phyloP scores from a whole-genome alignment of 352 stramenopile species.

The Globisporangium rhizosaccharum region DNA sequence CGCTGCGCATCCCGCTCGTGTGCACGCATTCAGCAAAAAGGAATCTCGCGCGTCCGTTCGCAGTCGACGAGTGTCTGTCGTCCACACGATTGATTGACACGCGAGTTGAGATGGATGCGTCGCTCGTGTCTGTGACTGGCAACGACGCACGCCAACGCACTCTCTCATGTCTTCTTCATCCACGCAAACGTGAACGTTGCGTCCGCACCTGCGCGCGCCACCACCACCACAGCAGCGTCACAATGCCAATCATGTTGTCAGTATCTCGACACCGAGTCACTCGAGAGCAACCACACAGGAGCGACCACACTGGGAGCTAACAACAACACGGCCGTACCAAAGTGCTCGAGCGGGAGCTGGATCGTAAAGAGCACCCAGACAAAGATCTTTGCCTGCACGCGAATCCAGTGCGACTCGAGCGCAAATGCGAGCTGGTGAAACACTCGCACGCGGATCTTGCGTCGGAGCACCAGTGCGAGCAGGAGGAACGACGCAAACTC shows the following conservation, averaged over 20 bases:
- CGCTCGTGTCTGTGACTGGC: too few species aligned
- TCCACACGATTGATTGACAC: too few species aligned
- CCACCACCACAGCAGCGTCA: not conserved
- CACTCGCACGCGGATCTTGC: slow-evolving; percentile 19
- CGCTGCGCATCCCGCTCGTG: not conserved
- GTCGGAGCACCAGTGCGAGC: slow-evolving; percentile 19
- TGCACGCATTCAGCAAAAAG: not conserved
- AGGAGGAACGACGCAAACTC: slow-evolving; percentile 26
- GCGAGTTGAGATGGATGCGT: too few species aligned
- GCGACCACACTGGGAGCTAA: not conserved
- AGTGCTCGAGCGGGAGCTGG: slow-evolving; percentile 20
- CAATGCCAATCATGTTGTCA: not conserved
- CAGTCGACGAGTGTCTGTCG: too few species aligned
- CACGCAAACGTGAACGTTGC: slow-evolving; percentile 4
- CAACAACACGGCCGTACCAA: slow-evolving; percentile 1
- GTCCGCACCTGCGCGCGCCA: not conserved
- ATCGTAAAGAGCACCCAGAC: slow-evolving; percentile 21
- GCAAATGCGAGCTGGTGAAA: slow-evolving; percentile 29
- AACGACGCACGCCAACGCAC: too few species aligned
- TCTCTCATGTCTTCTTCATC: not conserved
- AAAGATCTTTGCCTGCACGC: slow-evolving; percentile 31
- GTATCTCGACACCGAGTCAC: not conserved
- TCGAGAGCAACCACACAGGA: not conserved
- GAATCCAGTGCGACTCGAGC: slow-evolving; percentile 27
- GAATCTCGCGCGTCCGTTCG: not conserved